These are phyloP conservation scores for Perkinsela sp. DNA, from an alignment of 208 protist genomes.

Conservation along the genomic window DNA sequence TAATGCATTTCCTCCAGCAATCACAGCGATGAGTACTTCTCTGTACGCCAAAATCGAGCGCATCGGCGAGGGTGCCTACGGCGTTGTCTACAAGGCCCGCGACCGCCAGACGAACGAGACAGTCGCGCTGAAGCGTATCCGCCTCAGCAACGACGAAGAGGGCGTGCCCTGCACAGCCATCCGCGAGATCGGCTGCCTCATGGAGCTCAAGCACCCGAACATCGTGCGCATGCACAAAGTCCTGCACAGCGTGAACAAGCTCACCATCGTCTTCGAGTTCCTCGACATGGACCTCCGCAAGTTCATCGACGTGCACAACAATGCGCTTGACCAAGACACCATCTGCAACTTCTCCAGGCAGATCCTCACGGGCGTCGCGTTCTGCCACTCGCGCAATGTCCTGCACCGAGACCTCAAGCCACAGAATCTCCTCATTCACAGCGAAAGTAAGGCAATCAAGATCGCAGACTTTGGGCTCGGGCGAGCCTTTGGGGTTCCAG, in stretches of 20 bases:
- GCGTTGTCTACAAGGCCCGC: constrained; percentile 79
- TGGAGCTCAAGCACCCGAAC: constrained; percentile 78
- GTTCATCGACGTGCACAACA: constrained; percentile 58
- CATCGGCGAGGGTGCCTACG: constrained; percentile 78
- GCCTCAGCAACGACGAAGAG: constrained; percentile 45
- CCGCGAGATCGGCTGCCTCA: constrained; percentile 79
- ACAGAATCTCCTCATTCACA: constrained; percentile 51
- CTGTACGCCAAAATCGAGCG: constrained; percentile 14
- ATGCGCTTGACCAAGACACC: constrained; percentile 23
- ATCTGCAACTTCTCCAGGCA: constrained; percentile 41
- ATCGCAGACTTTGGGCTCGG: constrained; percentile 60
- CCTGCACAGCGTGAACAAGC: constrained; percentile 67
- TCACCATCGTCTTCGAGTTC: constrained; percentile 89
- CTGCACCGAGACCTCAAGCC: constrained; percentile 64
- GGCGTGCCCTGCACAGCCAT: constrained; percentile 68
- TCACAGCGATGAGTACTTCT: background rate
- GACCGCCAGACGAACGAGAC: constrained; percentile 21
- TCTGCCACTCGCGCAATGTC: constrained; percentile 42
- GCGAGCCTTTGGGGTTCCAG: constrained; percentile 44
- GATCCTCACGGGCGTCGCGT: constrained; percentile 29
- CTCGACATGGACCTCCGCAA: constrained; percentile 82
- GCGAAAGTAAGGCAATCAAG: constrained; percentile 38
- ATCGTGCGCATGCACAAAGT: constrained; percentile 77
- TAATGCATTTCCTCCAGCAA: too few relatives aligned
- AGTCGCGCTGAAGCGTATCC: constrained; percentile 59